Evolutionary conservation across 1,284 basidiomycete species (phyloP), one percentile per base, ranked within the genome.

Genomic region (Naganishia sp.): DNA sequence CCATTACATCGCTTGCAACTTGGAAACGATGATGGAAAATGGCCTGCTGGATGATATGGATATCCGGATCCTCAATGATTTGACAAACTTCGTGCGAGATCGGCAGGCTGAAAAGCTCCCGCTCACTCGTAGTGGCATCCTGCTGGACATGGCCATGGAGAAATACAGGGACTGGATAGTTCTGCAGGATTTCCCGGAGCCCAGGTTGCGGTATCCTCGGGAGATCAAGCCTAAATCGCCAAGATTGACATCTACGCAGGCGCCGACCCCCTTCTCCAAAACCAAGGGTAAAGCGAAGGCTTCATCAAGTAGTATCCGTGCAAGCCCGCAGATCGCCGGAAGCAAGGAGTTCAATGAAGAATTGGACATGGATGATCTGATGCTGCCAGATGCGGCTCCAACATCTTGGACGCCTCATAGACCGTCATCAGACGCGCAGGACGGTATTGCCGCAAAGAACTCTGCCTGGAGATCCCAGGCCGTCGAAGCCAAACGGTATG

Each of bases 11-110:
- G 82, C 86, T 2, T 85, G 86, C 66, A 94, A 92, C 74, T 83
- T 97, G 82, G 96, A 99, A 77, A 88, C 88, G 0, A 84, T 97
- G 63, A 84, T 99, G 25, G 93, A 97, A 75, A 84, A 83, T 36
- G 85, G 86, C 5, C 85, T 93, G 72, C 84, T 99, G 25, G 90
- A 90, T 70, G 79, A 82, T 56, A 84, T 97, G 55, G 83, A 88
- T 3, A 76, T 82, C 25, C 83, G 85, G 39, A 84, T 92, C 39
- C 79, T 96, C 66, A 84, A 84, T 53, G 85, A 88, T 64, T 84
- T 99, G 3, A 83, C 87, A 0, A 74, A 76, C 1, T 89, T 86
- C 68, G 82, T 90, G 3, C 83, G 84, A 31, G 68, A 77, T 7
- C 82, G 85, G 55, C 95, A 99, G 77, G 79, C 82, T 2, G 81